Percentiles rank a stretch among this genome's conserved stretches.
phyloP scores from a whole-genome alignment of 176 grass and related monocot species.

The Eragrostis nindensis region DNA sequence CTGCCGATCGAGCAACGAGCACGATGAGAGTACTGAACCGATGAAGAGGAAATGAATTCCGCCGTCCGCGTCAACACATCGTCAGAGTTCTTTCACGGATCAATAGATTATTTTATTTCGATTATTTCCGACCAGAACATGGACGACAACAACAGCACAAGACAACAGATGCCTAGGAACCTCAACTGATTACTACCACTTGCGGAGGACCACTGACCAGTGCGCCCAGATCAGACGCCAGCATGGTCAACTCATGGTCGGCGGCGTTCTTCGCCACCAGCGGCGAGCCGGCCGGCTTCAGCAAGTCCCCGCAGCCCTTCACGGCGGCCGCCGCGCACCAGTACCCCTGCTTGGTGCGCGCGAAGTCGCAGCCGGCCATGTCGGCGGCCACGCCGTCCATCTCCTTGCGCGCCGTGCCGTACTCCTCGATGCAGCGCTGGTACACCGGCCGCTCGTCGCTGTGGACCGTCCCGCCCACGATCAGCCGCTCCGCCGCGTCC shows the following conservation, averaged over 20 bases:
- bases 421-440: not conserved
- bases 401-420: not conserved
- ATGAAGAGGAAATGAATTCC: too few relatives aligned
- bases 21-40: too few relatives aligned
- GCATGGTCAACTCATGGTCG: not conserved
- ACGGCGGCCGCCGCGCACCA: not conserved
- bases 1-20: too few relatives aligned
- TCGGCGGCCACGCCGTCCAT: not conserved
- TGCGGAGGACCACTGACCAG: slow-evolving; percentile 19
- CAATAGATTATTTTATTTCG: too few relatives aligned
- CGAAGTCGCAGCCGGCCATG: not conserved
- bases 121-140: too few relatives aligned
- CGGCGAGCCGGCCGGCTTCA: not conserved
- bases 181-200: too few relatives aligned
- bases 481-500: not conserved
- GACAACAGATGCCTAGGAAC: too few relatives aligned
- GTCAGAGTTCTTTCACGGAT: too few relatives aligned
- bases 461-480: not conserved
- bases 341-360: not conserved
- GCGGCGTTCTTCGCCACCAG: not conserved
- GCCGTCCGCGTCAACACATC: too few relatives aligned
- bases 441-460: not conserved
- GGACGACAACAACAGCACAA: too few relatives aligned
- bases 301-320: not conserved
- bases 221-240: not conserved